These are phyloP conservation scores for Chloranthus sessilifolius DNA, from an alignment of 164 flowering plant genomes.

Conservation along the genomic window DNA sequence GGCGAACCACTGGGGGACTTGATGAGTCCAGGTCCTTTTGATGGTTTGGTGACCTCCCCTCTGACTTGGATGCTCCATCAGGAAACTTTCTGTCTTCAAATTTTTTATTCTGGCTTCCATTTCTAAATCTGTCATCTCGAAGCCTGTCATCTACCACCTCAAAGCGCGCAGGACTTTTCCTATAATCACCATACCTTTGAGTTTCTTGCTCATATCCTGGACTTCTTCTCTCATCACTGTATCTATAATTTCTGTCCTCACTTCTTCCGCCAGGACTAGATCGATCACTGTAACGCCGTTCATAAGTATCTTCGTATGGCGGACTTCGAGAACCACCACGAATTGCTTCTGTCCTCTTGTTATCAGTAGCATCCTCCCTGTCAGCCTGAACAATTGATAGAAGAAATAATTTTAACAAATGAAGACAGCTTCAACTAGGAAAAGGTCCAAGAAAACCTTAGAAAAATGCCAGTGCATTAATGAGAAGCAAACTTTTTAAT, in stretches of 20 bases:
- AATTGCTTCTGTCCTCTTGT: slow-evolving; percentile 41
- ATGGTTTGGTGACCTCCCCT: slow-evolving; percentile 62
- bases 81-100: slow-evolving; percentile 47
- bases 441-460: slow-evolving; percentile 4
- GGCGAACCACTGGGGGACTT: slow-evolving; percentile 78
- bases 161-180: slow-evolving; percentile 68
- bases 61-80: slow-evolving; percentile 58
- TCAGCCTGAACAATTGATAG: slow-evolving; percentile 47
- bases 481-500: not conserved
- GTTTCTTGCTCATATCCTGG: slow-evolving; percentile 68
- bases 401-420: not conserved
- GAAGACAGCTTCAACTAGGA: slow-evolving; percentile 4
- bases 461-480: not conserved
- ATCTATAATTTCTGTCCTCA: slow-evolving; percentile 38
- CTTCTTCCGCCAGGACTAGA: slow-evolving; percentile 67
- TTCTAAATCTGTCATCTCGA: slow-evolving; percentile 87
- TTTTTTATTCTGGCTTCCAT: slow-evolving; percentile 43
- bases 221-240: slow-evolving; percentile 57
- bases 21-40: slow-evolving; percentile 43
- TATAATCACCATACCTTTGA: slow-evolving; percentile 41
- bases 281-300: slow-evolving; percentile 57
- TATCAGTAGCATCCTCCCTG: slow-evolving; percentile 53
- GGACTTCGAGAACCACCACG: slow-evolving; percentile 81
- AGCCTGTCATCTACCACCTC: slow-evolving; percentile 83
- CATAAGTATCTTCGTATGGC: slow-evolving; percentile 64